These are phyloP conservation scores for Candida adriatica DNA, from an alignment of 805 yeast species.

Conservation along the genomic window DNA sequence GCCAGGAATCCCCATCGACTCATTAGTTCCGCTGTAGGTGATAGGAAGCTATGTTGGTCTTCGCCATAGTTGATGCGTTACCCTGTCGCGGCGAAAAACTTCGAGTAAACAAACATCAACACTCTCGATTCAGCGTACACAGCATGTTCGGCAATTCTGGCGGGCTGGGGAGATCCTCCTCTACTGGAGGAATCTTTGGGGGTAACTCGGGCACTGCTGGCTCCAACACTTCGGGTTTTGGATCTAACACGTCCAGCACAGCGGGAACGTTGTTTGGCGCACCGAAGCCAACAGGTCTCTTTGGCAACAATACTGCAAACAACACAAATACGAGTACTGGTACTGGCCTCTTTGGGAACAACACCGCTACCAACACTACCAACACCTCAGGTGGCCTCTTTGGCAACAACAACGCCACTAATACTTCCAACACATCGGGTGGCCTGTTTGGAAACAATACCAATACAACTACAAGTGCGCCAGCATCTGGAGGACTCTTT, in stretches of 20 bases:
- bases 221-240: conserved; percentile 19
- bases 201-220: no score
- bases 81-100: no score
- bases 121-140: no score
- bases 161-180: conserved; percentile 19
- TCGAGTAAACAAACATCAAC: no score
- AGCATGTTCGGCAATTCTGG: conserved; percentile 16
- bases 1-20: no score
- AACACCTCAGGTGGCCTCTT: conserved; percentile 26
- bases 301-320: background rate
- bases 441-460: conserved; percentile 33
- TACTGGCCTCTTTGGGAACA: conserved; percentile 36
- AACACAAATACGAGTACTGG: conserved; percentile 1
- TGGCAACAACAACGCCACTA: conserved; percentile 16
- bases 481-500: conserved; percentile 26
- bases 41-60: no score
- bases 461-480: background rate
- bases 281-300: background rate
- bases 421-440: conserved; percentile 14
- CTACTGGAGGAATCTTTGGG: conserved; percentile 22
- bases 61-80: no score
- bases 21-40: no score
- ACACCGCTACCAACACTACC: conserved; percentile 3
- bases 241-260: conserved; percentile 9
- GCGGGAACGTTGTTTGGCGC: conserved; percentile 36